These are phyloP conservation scores for Ceratocystis albifundus DNA, from an alignment of 2,329 filamentous ascomycete species.

Conservation along the genomic window DNA sequence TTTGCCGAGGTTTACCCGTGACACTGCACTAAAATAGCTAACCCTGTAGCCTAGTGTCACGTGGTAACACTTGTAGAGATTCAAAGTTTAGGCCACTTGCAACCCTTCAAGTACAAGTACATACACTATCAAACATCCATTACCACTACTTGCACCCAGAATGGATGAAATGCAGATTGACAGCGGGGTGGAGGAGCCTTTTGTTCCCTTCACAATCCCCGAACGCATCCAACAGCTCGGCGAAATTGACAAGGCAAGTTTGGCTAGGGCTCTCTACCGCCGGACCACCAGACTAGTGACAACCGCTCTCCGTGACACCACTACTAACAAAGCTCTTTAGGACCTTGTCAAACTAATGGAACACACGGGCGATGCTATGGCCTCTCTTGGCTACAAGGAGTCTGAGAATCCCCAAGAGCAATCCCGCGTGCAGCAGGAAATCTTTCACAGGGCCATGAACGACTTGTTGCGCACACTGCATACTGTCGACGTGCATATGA, in stretches of 20 bases:
- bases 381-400: slow-evolving; percentile 34
- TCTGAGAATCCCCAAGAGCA: slow-evolving; percentile 30
- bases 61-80: background rate
- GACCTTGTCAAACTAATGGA: slow-evolving; percentile 33
- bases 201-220: slow-evolving; percentile 52
- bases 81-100: too few species aligned
- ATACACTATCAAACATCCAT: background rate
- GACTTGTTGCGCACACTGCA: slow-evolving; percentile 64
- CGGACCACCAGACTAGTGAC: background rate
- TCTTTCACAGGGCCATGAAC: slow-evolving; percentile 49
- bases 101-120: background rate
- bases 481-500: slow-evolving; percentile 60
- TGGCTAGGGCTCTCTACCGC: slow-evolving; percentile 16
- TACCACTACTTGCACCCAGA: background rate
- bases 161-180: slow-evolving; percentile 19
- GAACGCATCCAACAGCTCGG: slow-evolving; percentile 73
- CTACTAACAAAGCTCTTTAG: slow-evolving; percentile 9
- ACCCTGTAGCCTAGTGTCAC: background rate
- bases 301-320: background rate
- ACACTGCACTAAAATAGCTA: background rate
- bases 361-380: slow-evolving; percentile 39
- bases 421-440: slow-evolving; percentile 40
- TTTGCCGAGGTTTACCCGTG: slow-evolving; percentile 12
- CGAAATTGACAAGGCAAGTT: slow-evolving; percentile 56
- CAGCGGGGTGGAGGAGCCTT: background rate